Evolutionary conservation across 2,329 filamentous ascomycete species (phyloP), one percentile per base, ranked within the genome.

Genomic region (Aspergillus japonicus): DNA sequence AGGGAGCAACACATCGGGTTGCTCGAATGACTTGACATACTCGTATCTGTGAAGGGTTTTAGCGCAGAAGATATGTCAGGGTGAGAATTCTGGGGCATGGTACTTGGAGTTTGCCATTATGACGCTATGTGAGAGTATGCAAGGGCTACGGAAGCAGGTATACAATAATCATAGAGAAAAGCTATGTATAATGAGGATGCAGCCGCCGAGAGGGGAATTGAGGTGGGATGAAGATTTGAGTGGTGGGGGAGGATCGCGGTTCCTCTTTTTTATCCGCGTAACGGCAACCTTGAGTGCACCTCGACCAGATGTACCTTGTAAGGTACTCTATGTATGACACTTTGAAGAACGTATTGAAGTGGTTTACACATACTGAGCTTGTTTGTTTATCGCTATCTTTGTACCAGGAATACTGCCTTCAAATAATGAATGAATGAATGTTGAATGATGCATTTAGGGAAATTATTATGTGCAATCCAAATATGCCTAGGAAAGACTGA

Each of bases 1-100:
- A 56, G 89, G 91, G 23, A 98, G 83, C 47, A 99, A 80, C 50
- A 78, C 78, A 72, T 97, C 92, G 6, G 87, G 80, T 71, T 90
- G 90, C 82, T 99, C 95, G 71, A 98, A 98, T 51, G 81, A 78
- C 73, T 91, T 91, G 64, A 98, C 94, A 77, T 99, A 99, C 79
- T 96, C 93, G 74, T 92, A 98, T 77, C 91, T 96, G 58, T 42
- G 61, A 42, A 54, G 44, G n/a, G 24, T 11, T 52, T 58, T 50
- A 59, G 56, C 23, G 31, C 5, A 23, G 21, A 16, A 8, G 10
- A 39, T n/a, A 16, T 2, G 33, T 1, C 26, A 57, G 35, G 10
- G 5, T n/a, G 26, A 21, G 14, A 14, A 10, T 7, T 19, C 0
- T 4, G 6, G 12, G 55, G 3, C 1, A 35, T 5, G 2, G 10